Evolutionary conservation across 2,329 filamentous ascomycete species (phyloP).

Genomic region (Sclerotinia trifoliorum): DNA sequence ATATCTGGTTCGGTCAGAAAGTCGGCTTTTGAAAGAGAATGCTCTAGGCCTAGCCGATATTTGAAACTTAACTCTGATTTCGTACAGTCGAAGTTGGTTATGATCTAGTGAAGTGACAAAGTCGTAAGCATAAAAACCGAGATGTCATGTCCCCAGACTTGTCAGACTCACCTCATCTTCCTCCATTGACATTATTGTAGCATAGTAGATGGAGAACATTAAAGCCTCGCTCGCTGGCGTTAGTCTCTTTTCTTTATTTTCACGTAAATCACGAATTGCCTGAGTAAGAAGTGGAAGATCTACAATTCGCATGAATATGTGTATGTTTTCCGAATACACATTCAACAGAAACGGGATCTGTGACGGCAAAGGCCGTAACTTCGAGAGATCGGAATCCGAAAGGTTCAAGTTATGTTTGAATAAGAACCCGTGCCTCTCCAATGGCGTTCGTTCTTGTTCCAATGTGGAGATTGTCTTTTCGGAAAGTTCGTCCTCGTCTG

Average conservation of each 20-base stretch:
- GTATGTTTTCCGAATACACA: slow-evolving; percentile 53
- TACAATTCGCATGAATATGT: slow-evolving; percentile 45
- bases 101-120: slow-evolving; percentile 38
- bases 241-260: slow-evolving; percentile 38
- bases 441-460: slow-evolving; percentile 46
- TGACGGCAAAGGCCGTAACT: slow-evolving; percentile 53
- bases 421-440: slow-evolving; percentile 51
- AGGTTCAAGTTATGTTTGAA: slow-evolving; percentile 48
- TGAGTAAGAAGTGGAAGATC: slow-evolving; percentile 48
- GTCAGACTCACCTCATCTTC: slow-evolving; percentile 50
- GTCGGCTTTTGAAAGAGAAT: slow-evolving; percentile 59
- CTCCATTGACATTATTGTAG: slow-evolving; percentile 55
- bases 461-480: slow-evolving; percentile 40
- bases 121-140: not conserved
- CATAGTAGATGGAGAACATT: slow-evolving; percentile 58
- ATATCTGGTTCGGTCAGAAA: slow-evolving; percentile 61
- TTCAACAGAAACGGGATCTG: slow-evolving; percentile 55
- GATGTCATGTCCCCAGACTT: not conserved
- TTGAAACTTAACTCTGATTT: slow-evolving; percentile 47
- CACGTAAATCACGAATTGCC: slow-evolving; percentile 42
- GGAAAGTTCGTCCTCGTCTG: slow-evolving; percentile 42
- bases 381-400: slow-evolving; percentile 39
- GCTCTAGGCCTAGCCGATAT: slow-evolving; percentile 50
- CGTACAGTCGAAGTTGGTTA: slow-evolving; percentile 50
- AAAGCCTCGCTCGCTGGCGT: slow-evolving; percentile 51